phyloP scores from a whole-genome alignment of 2,329 filamentous ascomycete genomes.

The Fusarium sp. region DNA sequence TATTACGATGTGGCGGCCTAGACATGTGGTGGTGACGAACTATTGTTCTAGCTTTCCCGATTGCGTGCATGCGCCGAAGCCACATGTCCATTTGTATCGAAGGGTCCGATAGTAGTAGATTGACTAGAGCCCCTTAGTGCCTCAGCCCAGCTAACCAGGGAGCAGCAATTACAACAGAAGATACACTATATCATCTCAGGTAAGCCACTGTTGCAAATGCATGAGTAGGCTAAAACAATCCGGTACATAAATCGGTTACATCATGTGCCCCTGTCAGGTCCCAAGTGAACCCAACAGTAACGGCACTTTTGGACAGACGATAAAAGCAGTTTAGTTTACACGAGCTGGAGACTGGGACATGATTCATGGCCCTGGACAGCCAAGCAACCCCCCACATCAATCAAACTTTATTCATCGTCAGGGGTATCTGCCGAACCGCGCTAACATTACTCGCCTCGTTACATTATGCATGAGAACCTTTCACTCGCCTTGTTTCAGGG shows the following conservation, averaged over 20 bases:
- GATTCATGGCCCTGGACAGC: not conserved
- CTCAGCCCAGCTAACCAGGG: too few relatives aligned
- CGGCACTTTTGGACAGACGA: not conserved
- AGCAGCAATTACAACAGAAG: too few relatives aligned
- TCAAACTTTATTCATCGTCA: not conserved
- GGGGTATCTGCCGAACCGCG: not conserved
- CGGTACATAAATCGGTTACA: not conserved
- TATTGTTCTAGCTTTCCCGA: not conserved
- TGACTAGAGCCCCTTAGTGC: too few relatives aligned
- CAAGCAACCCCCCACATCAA: not conserved
- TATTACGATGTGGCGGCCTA: too few relatives aligned
- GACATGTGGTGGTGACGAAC: too few relatives aligned
- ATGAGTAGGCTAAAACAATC: not conserved
- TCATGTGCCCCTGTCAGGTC: not conserved
- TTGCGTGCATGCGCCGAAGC: not conserved
- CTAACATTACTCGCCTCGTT: not conserved
- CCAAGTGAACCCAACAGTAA: not conserved
- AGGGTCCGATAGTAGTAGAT: too few relatives aligned
- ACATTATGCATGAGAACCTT: not conserved
- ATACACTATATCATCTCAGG: not conserved
- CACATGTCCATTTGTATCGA: not conserved
- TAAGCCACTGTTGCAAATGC: not conserved
- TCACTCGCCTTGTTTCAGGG: not conserved
- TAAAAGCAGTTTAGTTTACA: not conserved
- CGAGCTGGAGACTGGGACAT: not conserved